Conservation (phyloP, 208 protist species). For the Wallacemonas sp. region DNA sequence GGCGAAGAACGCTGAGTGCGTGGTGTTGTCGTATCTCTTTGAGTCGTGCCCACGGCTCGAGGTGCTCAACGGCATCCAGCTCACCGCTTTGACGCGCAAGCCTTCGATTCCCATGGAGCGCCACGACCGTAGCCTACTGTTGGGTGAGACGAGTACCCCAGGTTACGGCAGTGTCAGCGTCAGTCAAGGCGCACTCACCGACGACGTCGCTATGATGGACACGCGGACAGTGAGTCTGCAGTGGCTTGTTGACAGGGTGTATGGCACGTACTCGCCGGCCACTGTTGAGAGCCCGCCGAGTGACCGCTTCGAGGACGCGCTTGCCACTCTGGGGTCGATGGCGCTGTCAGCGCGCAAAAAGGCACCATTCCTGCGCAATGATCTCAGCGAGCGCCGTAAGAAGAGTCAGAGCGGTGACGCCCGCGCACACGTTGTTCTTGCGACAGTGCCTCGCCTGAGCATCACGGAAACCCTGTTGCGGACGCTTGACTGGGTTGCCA, state of each 20-base stretch:
- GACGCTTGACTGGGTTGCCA: conserved; percentile 1
- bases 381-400: neutral
- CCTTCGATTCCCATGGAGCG: conserved; percentile 3
- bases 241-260: conserved; percentile 17
- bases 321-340: neutral
- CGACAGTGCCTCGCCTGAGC: conserved; percentile 11
- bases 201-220: neutral
- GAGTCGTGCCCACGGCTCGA: conserved; percentile 5
- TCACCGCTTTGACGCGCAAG: neutral
- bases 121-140: conserved; percentile 13
- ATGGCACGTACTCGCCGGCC: neutral
- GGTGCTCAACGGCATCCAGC: conserved; percentile 8
- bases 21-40: conserved; percentile 16
- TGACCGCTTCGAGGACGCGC: conserved; percentile 20
- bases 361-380: neutral
- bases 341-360: neutral
- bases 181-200: neutral
- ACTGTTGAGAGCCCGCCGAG: conserved; percentile 3
- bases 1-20: conserved; percentile 1
- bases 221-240: neutral
- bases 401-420: neutral
- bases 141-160: neutral
- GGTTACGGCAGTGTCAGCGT: neutral
- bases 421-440: neutral
- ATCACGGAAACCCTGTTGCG: conserved; percentile 34